Percentiles rank a stretch among this genome's conserved stretches.
Conservation (phyloP, 257 asterid genomes). For the Solanum chiquidenum region DNA sequence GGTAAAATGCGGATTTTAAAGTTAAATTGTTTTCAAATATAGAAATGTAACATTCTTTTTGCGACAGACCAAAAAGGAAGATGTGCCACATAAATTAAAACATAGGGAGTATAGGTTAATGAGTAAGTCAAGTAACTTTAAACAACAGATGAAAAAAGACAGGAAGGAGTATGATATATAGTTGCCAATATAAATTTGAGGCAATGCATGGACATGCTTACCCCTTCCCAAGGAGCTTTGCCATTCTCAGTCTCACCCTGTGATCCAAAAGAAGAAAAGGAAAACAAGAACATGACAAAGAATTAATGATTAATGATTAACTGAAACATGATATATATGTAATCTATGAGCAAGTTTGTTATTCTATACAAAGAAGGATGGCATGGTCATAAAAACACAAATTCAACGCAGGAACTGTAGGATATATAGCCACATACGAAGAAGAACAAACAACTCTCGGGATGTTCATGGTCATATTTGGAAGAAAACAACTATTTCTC, state of each 20-base stretch:
- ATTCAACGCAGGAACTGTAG: background rate
- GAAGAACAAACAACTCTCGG: background rate
- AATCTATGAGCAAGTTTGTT: background rate
- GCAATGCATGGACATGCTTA: slow-evolving; percentile 24
- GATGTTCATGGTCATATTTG: no score
- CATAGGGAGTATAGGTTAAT: background rate
- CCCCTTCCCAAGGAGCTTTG: slow-evolving; percentile 90
- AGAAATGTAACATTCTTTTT: background rate
- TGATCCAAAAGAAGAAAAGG: background rate
- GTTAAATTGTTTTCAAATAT: background rate
- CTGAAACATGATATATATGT: background rate
- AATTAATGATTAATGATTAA: background rate
- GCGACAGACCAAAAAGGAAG: background rate
- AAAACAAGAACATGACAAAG: background rate
- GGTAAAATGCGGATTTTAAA: background rate
- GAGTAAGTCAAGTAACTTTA: background rate
- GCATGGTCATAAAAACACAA: background rate
- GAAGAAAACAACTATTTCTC: background rate
- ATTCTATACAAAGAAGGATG: background rate
- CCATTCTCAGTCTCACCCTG: slow-evolving; percentile 86
- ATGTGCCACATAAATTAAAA: background rate
- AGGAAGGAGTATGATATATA: background rate
- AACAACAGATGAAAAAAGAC: background rate
- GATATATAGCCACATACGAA: background rate
- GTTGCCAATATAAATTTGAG: background rate